Evolutionary conservation across 177 flowering plant genomes (phyloP), one percentile per base, ranked within the genome.

Genomic region (Vitis hybrid): DNA sequence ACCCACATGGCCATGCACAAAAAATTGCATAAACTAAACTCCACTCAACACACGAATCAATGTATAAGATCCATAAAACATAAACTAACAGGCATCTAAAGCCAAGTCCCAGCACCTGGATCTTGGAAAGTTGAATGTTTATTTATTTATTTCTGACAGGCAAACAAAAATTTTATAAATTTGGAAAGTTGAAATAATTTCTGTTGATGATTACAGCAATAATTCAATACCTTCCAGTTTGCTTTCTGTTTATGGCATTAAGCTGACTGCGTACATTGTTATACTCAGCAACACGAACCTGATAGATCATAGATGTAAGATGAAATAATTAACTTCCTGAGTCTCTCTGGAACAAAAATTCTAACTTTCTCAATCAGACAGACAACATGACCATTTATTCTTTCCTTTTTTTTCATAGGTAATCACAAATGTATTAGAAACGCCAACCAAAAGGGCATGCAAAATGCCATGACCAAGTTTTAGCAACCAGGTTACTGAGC

Each of bases 271-370:
- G 94, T 16, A 95, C 89, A 82, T 85, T 95, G 86, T 80, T 93
- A 74, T 91, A 89, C 82, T 93, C 98, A 71, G 98, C 88, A 78
- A 89, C 94, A 66, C 97, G 99, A 75, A 95, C 97, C 99, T 95
- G 76, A 72, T 59, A 81, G 46, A 40, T 40, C 8, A 40, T 40
- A 40, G 46, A 40, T 40, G 6, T 40, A 40, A 40, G 46, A 40
- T 40, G 46, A 40, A 40, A 40, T 40, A 40, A 40, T 40, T 40
- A 40, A 40, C 46, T 40, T 40, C 46, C 6, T 40, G 46, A 40
- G 8, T 40, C 46, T 40, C 46, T 40, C 8, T 40, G 46, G 8
- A 40, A 40, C 46, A 40, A 40, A 40, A 40, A 40, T 5, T 40
- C 46, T 40, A 40, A 40, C 8, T 7, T 40, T 40, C 46, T 40